Evolutionary conservation across 1,284 basidiomycete genomes (phyloP).

Genomic region (Tetrapyrgos nigripes): DNA sequence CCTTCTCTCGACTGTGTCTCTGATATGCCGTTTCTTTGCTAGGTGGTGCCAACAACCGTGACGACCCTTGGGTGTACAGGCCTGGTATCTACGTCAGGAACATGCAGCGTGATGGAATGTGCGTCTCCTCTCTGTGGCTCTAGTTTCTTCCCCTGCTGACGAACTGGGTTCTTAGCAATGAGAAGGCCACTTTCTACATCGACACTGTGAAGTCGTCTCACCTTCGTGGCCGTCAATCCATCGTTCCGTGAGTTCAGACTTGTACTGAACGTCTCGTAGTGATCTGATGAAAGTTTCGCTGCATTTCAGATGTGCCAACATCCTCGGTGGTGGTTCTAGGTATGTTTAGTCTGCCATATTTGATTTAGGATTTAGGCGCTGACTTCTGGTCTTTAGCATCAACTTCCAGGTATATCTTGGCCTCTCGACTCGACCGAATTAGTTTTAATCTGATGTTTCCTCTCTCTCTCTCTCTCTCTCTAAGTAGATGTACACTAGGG

Average conservation of each 20-base stretch:
- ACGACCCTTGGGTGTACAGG: constrained; percentile 77
- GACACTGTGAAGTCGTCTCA: constrained; percentile 64
- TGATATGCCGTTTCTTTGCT: no score
- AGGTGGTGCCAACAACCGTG: constrained; percentile 75
- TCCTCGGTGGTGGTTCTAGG: no score
- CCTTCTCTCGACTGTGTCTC: not conserved
- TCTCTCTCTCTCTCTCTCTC: no score
- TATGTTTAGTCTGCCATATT: constrained; percentile 23
- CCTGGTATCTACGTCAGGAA: constrained; percentile 74
- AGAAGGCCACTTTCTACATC: constrained; percentile 75
- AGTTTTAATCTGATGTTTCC: no score
- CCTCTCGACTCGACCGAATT: not conserved
- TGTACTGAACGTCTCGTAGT: no score
- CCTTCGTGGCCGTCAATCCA: constrained; percentile 67
- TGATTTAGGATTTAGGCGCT: constrained; percentile 9
- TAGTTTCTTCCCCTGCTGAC: not conserved
- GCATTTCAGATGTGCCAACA: constrained; percentile 67
- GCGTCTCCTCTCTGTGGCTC: constrained; percentile 25
- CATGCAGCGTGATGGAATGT: constrained; percentile 75
- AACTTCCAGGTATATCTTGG: constrained; percentile 63
- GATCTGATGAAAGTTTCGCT: not conserved
- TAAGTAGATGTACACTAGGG: constrained; percentile 68
- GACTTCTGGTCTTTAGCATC: constrained; percentile 48
- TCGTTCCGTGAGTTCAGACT: constrained; percentile 72
- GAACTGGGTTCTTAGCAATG: constrained; percentile 56